Base-by-base conservation (phyloP, 805 yeast species). In the Candida dajiaensis region DNA sequence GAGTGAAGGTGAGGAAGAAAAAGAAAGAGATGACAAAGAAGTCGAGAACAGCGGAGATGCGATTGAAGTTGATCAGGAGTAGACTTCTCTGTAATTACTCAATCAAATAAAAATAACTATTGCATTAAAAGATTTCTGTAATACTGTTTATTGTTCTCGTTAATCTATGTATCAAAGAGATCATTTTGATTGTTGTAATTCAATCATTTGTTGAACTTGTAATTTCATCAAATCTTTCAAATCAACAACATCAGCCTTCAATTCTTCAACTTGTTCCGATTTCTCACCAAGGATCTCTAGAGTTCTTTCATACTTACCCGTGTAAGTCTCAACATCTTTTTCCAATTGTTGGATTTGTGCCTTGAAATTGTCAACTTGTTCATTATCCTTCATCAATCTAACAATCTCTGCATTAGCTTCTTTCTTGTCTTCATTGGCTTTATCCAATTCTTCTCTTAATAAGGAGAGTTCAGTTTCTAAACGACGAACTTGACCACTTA, bases 151-250 rank as follows among this genome's bases (percentile, higher is more conserved):
- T 28, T 28, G 31, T 28, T 28, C 31, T 18, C 15, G 10, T 37
- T 20, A 20, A 37, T 19, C 40, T 37, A 7, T n/a, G 39, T 36
- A 36, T 31, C 7, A 6, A 3, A 31, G 7, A 16, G 5, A 19
- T 33, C 21, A 16, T 33, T 18, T 33, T 20, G 31, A 13, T 26
- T 43, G 70, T 53, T 83, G 86, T 56, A 85, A 55, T 38, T 77
- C 83, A 39, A 89, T 81, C 78, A 92, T 74, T 53, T 90, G 94
- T 63, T 87, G 95, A 39, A 92, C 90, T 65, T 92, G 99, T 51
- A 77, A 77, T 50, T 80, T 74, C 63, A 89, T 76, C 70, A 94
- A 71, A 41, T 87, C 95, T 65, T 94, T 94, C 65, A 92, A 72
- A 65, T 94, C 99, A 5, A 72, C 75, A 16, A 94, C 92, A 59